These are phyloP conservation scores for Vitellaria paradoxa DNA, from an alignment of 179 eudicot species.

Conservation along the genomic window DNA sequence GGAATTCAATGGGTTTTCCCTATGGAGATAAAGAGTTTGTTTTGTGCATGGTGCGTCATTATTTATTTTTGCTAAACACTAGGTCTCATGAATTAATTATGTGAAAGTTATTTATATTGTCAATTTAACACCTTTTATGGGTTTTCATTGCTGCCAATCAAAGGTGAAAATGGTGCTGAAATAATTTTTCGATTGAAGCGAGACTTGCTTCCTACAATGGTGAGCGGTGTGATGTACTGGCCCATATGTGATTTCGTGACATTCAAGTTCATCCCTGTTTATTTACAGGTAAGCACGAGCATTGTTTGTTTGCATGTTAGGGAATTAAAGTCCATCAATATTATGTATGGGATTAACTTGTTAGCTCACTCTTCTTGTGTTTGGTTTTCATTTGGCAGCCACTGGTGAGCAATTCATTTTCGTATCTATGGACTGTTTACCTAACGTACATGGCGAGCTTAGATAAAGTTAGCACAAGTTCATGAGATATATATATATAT, in stretches of 20 bases:
- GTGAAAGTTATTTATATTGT: no score
- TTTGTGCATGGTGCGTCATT: no score
- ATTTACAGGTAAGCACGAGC: slow-evolving; percentile 57
- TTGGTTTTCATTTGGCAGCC: slow-evolving; percentile 52
- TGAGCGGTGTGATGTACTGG: slow-evolving; percentile 77
- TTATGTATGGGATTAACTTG: slow-evolving; percentile 1
- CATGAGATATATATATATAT: neutral
- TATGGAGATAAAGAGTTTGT: no score
- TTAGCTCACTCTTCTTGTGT: neutral
- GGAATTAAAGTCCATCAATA: neutral
- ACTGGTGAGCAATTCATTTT: slow-evolving; percentile 75
- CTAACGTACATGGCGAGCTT: slow-evolving; percentile 91
- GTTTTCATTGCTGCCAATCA: neutral
- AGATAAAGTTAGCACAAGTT: slow-evolving; percentile 38
- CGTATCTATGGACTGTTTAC: slow-evolving; percentile 84
- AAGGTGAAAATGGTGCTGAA: slow-evolving; percentile 71
- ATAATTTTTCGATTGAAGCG: slow-evolving; percentile 68
- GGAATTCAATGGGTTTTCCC: no score
- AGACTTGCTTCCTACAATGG: slow-evolving; percentile 77
- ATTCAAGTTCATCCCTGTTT: slow-evolving; percentile 79
- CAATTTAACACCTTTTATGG: neutral
- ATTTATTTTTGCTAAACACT: no score
- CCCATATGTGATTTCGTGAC: slow-evolving; percentile 83
- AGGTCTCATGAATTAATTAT: no score
- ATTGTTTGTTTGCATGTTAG: neutral